Evolutionary conservation across 768 basidiomycete genomes (phyloP), one percentile per base, ranked within the genome.

Genomic region (Russula brevipes): DNA sequence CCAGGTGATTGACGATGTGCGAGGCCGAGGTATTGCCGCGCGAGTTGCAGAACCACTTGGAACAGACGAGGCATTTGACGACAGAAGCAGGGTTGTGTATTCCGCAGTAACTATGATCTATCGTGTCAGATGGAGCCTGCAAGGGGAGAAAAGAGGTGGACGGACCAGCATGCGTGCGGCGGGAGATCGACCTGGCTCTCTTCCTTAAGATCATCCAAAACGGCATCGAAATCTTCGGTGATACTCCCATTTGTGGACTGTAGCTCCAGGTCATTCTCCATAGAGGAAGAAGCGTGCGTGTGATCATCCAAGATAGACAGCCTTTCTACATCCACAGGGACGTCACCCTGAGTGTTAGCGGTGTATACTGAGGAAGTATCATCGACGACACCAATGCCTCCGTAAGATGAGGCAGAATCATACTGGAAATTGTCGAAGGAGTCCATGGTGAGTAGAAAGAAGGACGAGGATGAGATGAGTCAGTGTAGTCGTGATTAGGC

Each of bases 41-140:
- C 11, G 96, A 96, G 73, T 99, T 99, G 80, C 97, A 99, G 74
- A 99, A 99, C 94, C 94, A 96, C 73, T 95, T 95, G 19, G 86
- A 83, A 71, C 94, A 96, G 54, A 95, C 72, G 54, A 94, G 81
- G 69, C 94, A 96, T 76, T 96, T 97, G 65, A 98, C 97, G 31
- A 99, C 97, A 41, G 92, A 94, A 6, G 95, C 90, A 6, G 97
- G 95, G 52, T 92, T 94, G 76, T 98, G 96, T 47, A 98, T 98
- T 30, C 97, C 97, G 70, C 97, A 99, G 71, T 99, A 99, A 73
- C 96, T 97, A 66, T 42, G 31, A 41, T 47, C 47, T 35, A 31
- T 38, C 46, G 24, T 2, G 51, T 50, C 68, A 59, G 59, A 64
- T 24, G 38, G 66, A 46, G 24, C 14, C 30, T 14, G 17, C 38